Percentiles rank a stretch among this genome's conserved stretches.
Evolutionary conservation across 306 rosid species (phyloP).

Genomic region (Fragaria vesca): DNA sequence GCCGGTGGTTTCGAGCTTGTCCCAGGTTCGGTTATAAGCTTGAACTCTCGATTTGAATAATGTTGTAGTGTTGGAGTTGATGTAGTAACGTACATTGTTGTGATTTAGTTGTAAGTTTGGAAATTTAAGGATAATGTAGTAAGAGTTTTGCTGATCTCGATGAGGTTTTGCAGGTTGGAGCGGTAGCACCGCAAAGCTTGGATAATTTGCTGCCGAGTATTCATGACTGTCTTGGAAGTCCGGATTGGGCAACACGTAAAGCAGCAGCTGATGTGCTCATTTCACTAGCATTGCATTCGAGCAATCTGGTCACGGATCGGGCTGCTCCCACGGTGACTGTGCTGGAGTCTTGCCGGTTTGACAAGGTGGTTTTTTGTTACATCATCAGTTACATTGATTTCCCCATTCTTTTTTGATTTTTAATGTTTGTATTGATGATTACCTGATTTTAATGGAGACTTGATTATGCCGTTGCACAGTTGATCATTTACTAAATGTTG

Average conservation of each 20-base stretch:
- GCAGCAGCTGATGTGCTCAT: slow-evolving; percentile 89
- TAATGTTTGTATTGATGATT: not conserved
- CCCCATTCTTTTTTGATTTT: not conserved
- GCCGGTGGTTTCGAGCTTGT: slow-evolving; percentile 74
- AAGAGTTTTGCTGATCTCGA: slow-evolving; percentile 4
- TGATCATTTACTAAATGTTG: not conserved
- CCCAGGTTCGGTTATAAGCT: slow-evolving; percentile 54
- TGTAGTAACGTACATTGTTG: slow-evolving; percentile 2
- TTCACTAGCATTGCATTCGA: slow-evolving; percentile 77
- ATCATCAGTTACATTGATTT: not conserved
- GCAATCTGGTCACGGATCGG: slow-evolving; percentile 59
- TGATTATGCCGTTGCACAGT: not conserved
- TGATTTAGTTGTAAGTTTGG: not conserved
- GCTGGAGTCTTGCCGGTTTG: slow-evolving; percentile 85
- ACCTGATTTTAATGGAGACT: not conserved
- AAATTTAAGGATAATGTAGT: not conserved
- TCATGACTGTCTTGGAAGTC: slow-evolving; percentile 75
- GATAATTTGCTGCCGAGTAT: slow-evolving; percentile 68
- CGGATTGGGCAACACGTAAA: slow-evolving; percentile 97
- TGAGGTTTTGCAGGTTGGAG: slow-evolving; percentile 65
- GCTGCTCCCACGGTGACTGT: slow-evolving; percentile 53
- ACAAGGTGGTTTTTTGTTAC: slow-evolving; percentile 71
- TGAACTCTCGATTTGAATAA: not conserved
- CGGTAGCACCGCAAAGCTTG: slow-evolving; percentile 82
- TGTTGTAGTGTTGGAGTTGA: not conserved